phyloP scores from a whole-genome alignment of 306 rosid genomes.

The Heteromeles arbutifolia region DNA sequence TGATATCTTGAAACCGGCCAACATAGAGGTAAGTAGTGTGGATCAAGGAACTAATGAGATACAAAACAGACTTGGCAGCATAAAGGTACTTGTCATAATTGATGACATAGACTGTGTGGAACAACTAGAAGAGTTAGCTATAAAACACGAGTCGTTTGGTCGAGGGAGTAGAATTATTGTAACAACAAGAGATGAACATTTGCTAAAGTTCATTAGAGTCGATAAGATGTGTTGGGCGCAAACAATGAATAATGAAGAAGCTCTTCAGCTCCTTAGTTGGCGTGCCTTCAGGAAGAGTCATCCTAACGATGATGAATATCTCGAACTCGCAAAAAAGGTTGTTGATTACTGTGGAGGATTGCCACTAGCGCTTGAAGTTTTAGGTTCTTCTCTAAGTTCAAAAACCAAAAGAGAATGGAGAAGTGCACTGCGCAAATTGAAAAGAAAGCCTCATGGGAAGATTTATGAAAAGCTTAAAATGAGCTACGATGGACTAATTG shows the following conservation, averaged over 20 bases:
- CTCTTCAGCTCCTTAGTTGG: constrained; percentile 17
- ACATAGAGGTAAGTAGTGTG: not conserved
- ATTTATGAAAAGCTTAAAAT: constrained; percentile 20
- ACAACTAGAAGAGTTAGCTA: constrained; percentile 1
- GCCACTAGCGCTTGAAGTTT: constrained; percentile 34
- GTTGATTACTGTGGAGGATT: constrained; percentile 26
- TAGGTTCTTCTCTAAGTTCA: constrained; percentile 25
- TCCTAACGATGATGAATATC: not conserved
- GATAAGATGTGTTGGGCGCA: not conserved
- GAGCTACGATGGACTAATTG: constrained; percentile 19
- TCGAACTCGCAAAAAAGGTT: not conserved
- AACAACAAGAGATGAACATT: constrained; percentile 12
- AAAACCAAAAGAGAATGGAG: constrained; percentile 22
- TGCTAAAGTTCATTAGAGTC: not conserved
- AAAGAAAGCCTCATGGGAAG: not conserved
- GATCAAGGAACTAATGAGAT: not conserved
- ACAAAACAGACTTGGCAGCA: not conserved
- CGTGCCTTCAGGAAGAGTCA: constrained; percentile 18
- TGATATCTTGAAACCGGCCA: not conserved
- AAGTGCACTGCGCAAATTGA: constrained; percentile 17
- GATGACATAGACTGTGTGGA: not conserved
- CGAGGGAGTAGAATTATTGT: constrained; percentile 19
- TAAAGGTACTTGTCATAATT: constrained; percentile 9
- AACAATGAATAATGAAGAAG: constrained; percentile 13
- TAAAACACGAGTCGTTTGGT: not conserved